Base-by-base conservation (phyloP, 2,329 filamentous ascomycete species). In the Monilinia polystroma region DNA sequence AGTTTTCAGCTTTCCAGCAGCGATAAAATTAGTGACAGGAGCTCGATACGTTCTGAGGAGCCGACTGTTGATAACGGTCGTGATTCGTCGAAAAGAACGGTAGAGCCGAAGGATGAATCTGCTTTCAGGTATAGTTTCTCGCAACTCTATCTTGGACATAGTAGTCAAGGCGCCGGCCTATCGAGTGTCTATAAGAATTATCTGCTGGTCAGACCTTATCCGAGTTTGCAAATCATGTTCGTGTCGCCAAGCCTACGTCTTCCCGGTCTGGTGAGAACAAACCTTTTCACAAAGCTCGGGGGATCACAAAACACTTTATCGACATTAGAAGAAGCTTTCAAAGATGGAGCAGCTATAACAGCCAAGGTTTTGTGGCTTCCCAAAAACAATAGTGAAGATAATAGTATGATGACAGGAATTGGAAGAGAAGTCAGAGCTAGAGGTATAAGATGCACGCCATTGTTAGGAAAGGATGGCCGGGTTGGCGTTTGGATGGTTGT, bases 301-400 rank as follows among this genome's bases (percentile, higher is more conserved):
- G 83, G 83, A 4, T 79, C 81, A 0, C 72, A 73, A 1, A 76
- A 77, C 20, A 79, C 82, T 2, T 80, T 81, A 10, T 79, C 83
- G n/a, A 79, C 81, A 38, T 78, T 86, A 14, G 74, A 77, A 12
- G 76, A 79, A 20, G 89, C 90, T 0, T 84, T 93, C 41, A 82
- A 83, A 7, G 83, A 87, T 70, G 89, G 89, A 0, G 84, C 85
- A 49, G 87, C 89, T 53, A 86, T 92, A 4, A 92, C 90, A 0
- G 88, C 89, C 5, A 90, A 90, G 74, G 84, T 93, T 4, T 84
- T 85, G 58, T 93, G 89, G 90, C 78, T 90, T 1, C 81, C 80
- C 62, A 78, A 80, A 51, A 77, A 70, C 32, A 66, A 38, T 4
- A 32, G 47, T 1, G 4, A 41, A 26, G 16, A 26, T 38, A 52